Conservation (phyloP, 208 protist species). For the Porcisia deanei region DNA sequence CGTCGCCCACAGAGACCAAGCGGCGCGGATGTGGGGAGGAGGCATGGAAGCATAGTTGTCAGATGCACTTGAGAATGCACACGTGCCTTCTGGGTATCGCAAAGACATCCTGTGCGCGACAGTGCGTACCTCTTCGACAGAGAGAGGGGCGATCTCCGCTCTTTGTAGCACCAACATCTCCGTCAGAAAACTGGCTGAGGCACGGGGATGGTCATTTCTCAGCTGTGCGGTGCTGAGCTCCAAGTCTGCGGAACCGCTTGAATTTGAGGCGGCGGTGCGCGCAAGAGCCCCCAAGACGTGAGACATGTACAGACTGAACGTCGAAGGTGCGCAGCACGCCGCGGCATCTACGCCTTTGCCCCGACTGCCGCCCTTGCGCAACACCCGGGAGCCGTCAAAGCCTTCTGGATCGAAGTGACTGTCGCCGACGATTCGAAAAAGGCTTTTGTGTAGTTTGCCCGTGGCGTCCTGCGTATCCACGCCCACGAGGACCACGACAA, state of each 20-base stretch:
- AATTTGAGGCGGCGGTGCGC: neutral
- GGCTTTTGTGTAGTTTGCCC: slow-evolving; percentile 19
- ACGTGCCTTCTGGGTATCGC: neutral
- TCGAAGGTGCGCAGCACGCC: neutral
- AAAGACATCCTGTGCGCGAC: neutral
- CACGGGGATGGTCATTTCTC: neutral
- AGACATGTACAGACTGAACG: slow-evolving; percentile 11
- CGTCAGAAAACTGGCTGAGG: neutral
- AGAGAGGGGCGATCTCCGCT: slow-evolving; percentile 1
- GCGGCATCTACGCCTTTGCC: neutral
- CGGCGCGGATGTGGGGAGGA: neutral
- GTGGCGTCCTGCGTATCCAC: slow-evolving; percentile 23
- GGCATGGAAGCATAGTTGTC: neutral
- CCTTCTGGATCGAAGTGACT: neutral
- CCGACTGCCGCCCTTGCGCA: neutral
- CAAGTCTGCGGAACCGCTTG: neutral
- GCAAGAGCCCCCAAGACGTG: neutral
- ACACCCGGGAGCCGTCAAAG: neutral
- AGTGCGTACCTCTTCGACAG: slow-evolving; percentile 1
- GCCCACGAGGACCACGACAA: slow-evolving; percentile 8
- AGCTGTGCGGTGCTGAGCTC: neutral
- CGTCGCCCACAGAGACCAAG: slow-evolving; percentile 26
- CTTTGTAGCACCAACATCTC: neutral
- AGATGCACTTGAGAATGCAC: neutral
- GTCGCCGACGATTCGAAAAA: slow-evolving; percentile 25